phyloP scores from a whole-genome alignment of 768 basidiomycete species.

The Lepiota venenata region DNA sequence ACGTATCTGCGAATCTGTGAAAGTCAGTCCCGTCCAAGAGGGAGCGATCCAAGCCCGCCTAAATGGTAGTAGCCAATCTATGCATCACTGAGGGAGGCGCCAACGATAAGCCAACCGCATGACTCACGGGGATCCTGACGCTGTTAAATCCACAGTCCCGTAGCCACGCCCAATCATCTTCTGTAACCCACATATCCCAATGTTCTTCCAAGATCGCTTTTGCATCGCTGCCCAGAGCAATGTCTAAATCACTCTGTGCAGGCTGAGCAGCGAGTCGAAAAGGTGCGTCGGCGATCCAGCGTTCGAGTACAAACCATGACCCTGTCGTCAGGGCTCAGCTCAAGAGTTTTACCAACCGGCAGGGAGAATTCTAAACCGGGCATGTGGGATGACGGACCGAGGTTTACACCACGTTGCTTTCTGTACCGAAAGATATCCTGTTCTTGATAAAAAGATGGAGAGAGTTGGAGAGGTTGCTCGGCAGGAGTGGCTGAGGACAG shows the following conservation, averaged over 20 bases:
- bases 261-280: slow-evolving; percentile 51
- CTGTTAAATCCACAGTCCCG: slow-evolving; percentile 54
- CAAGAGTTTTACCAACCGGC: not conserved
- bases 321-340: slow-evolving; percentile 32
- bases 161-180: slow-evolving; percentile 65
- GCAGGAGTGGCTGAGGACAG: not conserved
- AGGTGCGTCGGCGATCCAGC: slow-evolving; percentile 66
- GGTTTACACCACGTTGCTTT: slow-evolving; percentile 78
- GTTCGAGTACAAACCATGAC: slow-evolving; percentile 77
- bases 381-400: slow-evolving; percentile 46
- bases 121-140: slow-evolving; percentile 55
- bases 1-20: slow-evolving; percentile 42
- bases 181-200: slow-evolving; percentile 71
- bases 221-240: slow-evolving; percentile 56
- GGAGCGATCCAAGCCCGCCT: slow-evolving; percentile 52
- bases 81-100: not conserved
- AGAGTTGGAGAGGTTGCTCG: not conserved
- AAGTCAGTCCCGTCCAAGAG: slow-evolving; percentile 69
- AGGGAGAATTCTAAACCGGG: not conserved
- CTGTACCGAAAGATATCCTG: slow-evolving; percentile 47
- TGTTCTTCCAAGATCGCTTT: slow-evolving; percentile 52
- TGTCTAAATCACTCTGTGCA: slow-evolving; percentile 66
- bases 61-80: slow-evolving; percentile 77
- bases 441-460: slow-evolving; percentile 1
- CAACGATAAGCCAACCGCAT: slow-evolving; percentile 21